Conservation (phyloP, 768 basidiomycete genomes). For the Butyriboletus loyo region DNA sequence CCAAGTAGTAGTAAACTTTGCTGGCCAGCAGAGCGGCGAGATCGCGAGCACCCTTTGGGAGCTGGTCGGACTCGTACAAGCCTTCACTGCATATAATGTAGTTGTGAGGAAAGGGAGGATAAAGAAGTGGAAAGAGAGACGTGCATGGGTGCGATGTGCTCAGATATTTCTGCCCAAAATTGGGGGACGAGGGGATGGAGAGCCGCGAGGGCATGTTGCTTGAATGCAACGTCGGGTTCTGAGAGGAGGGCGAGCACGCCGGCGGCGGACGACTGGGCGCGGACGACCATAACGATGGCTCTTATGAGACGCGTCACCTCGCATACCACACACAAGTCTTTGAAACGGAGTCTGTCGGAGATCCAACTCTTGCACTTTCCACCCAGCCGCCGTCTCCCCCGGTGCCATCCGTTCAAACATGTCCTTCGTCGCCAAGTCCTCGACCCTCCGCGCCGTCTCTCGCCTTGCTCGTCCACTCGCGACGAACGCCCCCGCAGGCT, state of each 20-base stretch:
- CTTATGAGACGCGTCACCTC: constrained; percentile 43
- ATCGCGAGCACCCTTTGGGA: constrained; percentile 71
- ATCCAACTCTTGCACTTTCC: constrained; percentile 6
- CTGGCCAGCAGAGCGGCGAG: constrained; percentile 91
- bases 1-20: constrained; percentile 97
- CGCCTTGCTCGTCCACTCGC: constrained; percentile 35
- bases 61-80: constrained; percentile 78
- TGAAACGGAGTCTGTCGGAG: constrained; percentile 32
- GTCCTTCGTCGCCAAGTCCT: constrained; percentile 49
- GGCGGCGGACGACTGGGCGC: constrained; percentile 76
- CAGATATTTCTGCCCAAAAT: constrained; percentile 99
- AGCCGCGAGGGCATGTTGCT: constrained; percentile 85
- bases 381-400: constrained; percentile 22
- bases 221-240: constrained; percentile 84
- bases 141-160: constrained; percentile 86
- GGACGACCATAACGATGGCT: constrained; percentile 54
- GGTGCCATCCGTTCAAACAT: constrained; percentile 26
- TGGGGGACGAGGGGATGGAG: constrained; percentile 83
- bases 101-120: constrained; percentile 8
- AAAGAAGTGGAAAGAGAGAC: constrained; percentile 30
- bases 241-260: constrained; percentile 89
- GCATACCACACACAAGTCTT: constrained; percentile 31
- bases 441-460: constrained; percentile 43
- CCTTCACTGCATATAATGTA: constrained; percentile 61
- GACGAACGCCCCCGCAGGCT: constrained; percentile 37